Base-by-base conservation (phyloP, 2,329 filamentous ascomycete species). In the Rutstroemia sp. region DNA sequence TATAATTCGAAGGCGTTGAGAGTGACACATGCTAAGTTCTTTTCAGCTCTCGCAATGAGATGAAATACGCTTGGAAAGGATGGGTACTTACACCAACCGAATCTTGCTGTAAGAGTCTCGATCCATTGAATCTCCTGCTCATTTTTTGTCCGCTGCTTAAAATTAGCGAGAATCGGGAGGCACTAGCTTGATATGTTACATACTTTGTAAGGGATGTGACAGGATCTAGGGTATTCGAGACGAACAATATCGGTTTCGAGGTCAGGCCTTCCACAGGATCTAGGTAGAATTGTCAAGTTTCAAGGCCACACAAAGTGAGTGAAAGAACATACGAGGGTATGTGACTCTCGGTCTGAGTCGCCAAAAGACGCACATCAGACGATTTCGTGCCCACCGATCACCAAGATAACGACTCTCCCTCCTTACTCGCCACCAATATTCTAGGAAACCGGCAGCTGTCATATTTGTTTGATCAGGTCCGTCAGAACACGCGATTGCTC, bases 141-240 rank as follows among this genome's bases (percentile, higher is more conserved):
- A 68, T 68, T 14, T 64, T 63, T 9, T 70, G 56, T 9, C 66
- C 58, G 4, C 47, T 49, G 30, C 17, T 38, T 6, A 6, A 23
- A 14, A 21, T 38, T 49, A 49, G 47, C 27, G 30, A 49, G 25
- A 49, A 14, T 16, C 5, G 3, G 12, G 17, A 23, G 16, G 25
- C 10, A 23, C 27, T 5, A 38, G 4, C 17, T 38, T 2, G 14
- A 49, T 37, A 4, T 14, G 7, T 23, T 23, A 23, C 8, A 14
- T 38, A 49, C 30, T 63, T 63, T 2, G 53, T 37, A 17, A 73
- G 59, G 16, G 71, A 71, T 9, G 72, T 70, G 17, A 73, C 60
- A 16, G 70, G 69, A 57, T 74, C 72, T 27, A 67, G 59, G 5
- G 69, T 73, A 30, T 72, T 74, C 47, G 71, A 71, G 39, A 71